These are phyloP conservation scores for Oryza australiensis DNA, from an alignment of 176 grass and related monocot genomes.

Conservation along the genomic window DNA sequence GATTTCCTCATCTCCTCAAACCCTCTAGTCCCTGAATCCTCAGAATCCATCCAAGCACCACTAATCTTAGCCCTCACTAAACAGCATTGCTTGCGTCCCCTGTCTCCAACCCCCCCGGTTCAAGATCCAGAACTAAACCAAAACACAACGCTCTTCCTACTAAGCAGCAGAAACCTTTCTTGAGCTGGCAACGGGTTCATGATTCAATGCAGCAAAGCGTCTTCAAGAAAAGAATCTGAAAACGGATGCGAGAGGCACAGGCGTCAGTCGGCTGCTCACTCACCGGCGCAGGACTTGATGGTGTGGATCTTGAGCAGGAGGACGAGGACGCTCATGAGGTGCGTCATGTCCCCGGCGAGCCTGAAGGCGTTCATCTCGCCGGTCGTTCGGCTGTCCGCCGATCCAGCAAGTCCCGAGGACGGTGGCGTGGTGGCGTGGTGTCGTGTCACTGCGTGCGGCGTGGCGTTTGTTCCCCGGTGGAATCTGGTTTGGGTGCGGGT, in stretches of 20 bases:
- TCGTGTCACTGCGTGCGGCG: not conserved
- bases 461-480: not conserved
- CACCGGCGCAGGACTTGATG: conserved; percentile 74
- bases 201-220: not conserved
- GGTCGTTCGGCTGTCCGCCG: not conserved
- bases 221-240: not conserved
- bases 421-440: no score
- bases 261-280: not conserved
- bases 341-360: conserved; percentile 69
- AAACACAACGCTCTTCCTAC: not conserved
- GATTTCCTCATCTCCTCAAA: not conserved
- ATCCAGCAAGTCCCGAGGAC: not conserved
- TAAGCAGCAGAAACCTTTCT: not conserved
- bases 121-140: not conserved
- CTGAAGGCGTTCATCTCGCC: conserved; percentile 65
- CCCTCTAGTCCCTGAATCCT: not conserved
- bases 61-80: not conserved
- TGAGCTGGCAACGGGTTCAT: not conserved
- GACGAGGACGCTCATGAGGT: conserved; percentile 66
- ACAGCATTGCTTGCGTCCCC: not conserved
- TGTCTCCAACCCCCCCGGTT: no score
- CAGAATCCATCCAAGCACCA: not conserved
- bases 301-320: conserved; percentile 83
- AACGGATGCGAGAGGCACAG: no score
- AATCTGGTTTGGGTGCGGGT: no score